Evolutionary conservation across 805 yeast genomes (phyloP).

Genomic region (Blastobotrys americana): DNA sequence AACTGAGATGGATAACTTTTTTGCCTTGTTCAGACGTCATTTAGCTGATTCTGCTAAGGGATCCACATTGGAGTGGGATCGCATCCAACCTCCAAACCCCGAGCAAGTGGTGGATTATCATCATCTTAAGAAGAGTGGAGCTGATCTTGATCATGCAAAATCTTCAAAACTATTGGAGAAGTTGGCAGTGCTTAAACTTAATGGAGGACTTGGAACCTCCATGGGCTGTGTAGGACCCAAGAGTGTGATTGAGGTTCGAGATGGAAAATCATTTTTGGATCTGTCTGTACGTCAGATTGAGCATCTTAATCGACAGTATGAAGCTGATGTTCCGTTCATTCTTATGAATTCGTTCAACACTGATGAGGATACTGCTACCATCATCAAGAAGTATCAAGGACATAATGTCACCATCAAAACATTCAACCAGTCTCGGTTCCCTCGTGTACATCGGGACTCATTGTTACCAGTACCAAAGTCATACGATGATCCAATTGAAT

Average conservation of each 20-base stretch:
- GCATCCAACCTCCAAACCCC: slow-evolving; percentile 81
- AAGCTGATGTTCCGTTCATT: slow-evolving; percentile 89
- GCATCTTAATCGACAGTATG: slow-evolving; percentile 81
- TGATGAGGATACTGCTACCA: slow-evolving; percentile 87
- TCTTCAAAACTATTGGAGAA: slow-evolving; percentile 54
- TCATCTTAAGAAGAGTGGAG: slow-evolving; percentile 38
- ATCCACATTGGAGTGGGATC: slow-evolving; percentile 84
- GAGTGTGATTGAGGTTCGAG: slow-evolving; percentile 93
- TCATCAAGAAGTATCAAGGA: slow-evolving; percentile 93
- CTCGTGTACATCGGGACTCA: slow-evolving; percentile 94
- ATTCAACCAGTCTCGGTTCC: slow-evolving; percentile 96
- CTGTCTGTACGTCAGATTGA: slow-evolving; percentile 95
- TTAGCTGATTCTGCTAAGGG: slow-evolving; percentile 83
- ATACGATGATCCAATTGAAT: slow-evolving; percentile 63
- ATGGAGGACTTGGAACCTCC: slow-evolving; percentile 98
- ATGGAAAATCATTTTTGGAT: slow-evolving; percentile 94
- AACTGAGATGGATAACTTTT: slow-evolving; percentile 89
- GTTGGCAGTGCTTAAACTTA: slow-evolving; percentile 90
- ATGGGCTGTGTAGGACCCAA: slow-evolving; percentile 99
- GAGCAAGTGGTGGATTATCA: slow-evolving; percentile 83
- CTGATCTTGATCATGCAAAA: slow-evolving; percentile 19
- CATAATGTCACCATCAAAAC: slow-evolving; percentile 93
- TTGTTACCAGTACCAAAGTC: slow-evolving; percentile 85
- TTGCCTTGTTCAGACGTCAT: slow-evolving; percentile 88
- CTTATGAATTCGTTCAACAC: slow-evolving; percentile 99